Evolutionary conservation across 805 yeast species (phyloP).

Genomic region (Zygosaccharomyces bisporus): DNA sequence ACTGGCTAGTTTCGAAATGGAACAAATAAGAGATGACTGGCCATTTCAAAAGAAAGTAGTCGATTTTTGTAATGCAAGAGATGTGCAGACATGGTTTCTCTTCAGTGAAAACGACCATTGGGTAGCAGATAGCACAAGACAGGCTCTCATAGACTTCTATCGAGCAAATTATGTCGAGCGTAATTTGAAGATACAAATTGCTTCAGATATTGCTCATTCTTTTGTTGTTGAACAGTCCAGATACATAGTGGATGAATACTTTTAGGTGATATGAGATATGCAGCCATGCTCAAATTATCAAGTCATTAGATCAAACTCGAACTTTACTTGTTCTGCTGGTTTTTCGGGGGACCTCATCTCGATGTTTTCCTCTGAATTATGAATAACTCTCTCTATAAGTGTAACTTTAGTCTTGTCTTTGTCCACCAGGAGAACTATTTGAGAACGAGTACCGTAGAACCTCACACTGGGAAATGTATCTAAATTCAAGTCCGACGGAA

Average conservation of each 20-base stretch:
- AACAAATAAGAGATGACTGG: constrained; percentile 45
- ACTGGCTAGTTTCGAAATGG: constrained; percentile 60
- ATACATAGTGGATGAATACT: constrained; percentile 28
- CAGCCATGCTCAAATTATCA: neutral
- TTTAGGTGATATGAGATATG: constrained; percentile 34
- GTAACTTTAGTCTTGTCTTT: constrained; percentile 44
- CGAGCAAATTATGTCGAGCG: constrained; percentile 22
- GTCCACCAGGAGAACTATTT: constrained; percentile 66
- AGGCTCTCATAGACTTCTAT: constrained; percentile 39
- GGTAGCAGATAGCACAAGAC: constrained; percentile 54
- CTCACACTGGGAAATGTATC: constrained; percentile 43
- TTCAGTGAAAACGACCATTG: constrained; percentile 63
- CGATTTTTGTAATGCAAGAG: constrained; percentile 24
- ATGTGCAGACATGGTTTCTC: constrained; percentile 47
- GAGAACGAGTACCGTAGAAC: constrained; percentile 84
- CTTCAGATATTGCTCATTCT: constrained; percentile 48
- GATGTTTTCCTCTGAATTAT: constrained; percentile 43
- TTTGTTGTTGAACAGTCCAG: constrained; percentile 58
- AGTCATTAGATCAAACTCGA: constrained; percentile 24
- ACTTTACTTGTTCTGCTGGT: constrained; percentile 24
- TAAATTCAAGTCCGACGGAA: constrained; percentile 30
- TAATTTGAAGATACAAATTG: constrained; percentile 33
- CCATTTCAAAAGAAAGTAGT: constrained; percentile 50
- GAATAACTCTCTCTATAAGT: constrained; percentile 61
- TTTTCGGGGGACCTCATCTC: constrained; percentile 19